phyloP scores from a whole-genome alignment of 805 yeast species.

The Candida montana region DNA sequence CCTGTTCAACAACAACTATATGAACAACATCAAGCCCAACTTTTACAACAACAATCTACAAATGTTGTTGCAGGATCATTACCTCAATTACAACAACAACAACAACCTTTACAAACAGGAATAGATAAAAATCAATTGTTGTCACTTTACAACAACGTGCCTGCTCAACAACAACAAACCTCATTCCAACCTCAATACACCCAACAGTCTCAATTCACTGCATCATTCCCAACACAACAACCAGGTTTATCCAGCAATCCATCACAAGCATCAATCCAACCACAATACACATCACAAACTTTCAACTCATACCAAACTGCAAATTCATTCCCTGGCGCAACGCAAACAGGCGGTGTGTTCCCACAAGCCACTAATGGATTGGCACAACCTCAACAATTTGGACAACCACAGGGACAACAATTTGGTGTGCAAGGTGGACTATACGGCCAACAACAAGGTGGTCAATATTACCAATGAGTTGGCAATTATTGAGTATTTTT shows the following conservation, averaged over 20 bases:
- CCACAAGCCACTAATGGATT: too few species aligned
- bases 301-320: neutral
- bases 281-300: neutral
- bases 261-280: constrained; percentile 4
- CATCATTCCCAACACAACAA: neutral
- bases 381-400: neutral
- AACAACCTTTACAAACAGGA: constrained; percentile 14
- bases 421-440: neutral
- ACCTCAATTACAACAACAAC: constrained; percentile 1
- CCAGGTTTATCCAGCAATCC: neutral
- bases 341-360: neutral
- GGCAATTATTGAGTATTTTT: too few species aligned
- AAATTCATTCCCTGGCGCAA: neutral
- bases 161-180: constrained; percentile 19
- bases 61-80: constrained; percentile 9
- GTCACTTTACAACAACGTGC: constrained; percentile 36
- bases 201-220: neutral
- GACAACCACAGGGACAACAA: constrained; percentile 2
- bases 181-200: constrained; percentile 6
- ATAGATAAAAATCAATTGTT: constrained; percentile 17
- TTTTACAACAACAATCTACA: constrained; percentile 6
- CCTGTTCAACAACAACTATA: constrained; percentile 49
- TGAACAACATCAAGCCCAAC: constrained; percentile 20
- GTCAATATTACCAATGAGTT: too few species aligned
- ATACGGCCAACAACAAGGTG: neutral